These are phyloP conservation scores for Byssochlamys sp. DNA, from an alignment of 2,329 filamentous ascomycete genomes.

Conservation along the genomic window DNA sequence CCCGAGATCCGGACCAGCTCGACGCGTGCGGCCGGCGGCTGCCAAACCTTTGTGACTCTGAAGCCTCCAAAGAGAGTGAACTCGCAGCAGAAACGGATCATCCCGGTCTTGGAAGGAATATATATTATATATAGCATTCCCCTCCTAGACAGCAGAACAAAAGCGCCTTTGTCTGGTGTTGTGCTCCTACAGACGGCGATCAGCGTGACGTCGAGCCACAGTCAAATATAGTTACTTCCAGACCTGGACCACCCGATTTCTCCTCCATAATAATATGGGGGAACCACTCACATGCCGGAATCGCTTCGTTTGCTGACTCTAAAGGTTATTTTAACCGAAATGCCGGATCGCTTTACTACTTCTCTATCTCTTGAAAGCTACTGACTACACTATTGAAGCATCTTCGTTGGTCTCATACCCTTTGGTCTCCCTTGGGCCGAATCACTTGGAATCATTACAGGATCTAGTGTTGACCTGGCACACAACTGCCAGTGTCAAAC, in stretches of 20 bases:
- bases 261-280: not conserved
- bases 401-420: slow-evolving; percentile 8
- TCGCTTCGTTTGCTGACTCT: not conserved
- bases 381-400: not conserved
- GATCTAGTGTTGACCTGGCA: not conserved
- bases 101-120: too few species aligned
- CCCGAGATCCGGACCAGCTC: not conserved
- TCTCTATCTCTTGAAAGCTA: not conserved
- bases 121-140: too few species aligned
- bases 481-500: not conserved
- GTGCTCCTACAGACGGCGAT: not conserved
- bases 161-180: not conserved
- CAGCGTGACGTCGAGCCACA: not conserved
- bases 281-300: not conserved
- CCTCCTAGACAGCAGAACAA: too few species aligned
- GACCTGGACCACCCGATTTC: not conserved
- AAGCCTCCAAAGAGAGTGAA: not conserved
- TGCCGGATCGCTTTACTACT: not conserved
- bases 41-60: not conserved
- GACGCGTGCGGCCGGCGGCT: not conserved
- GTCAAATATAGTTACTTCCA: not conserved
- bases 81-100: too few species aligned
- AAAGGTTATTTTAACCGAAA: not conserved
- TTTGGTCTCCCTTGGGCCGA: slow-evolving; percentile 9
- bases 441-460: not conserved